Evolutionary conservation across 2,329 filamentous ascomycete species (phyloP).

Genomic region (Phyllosticta capitalensis): DNA sequence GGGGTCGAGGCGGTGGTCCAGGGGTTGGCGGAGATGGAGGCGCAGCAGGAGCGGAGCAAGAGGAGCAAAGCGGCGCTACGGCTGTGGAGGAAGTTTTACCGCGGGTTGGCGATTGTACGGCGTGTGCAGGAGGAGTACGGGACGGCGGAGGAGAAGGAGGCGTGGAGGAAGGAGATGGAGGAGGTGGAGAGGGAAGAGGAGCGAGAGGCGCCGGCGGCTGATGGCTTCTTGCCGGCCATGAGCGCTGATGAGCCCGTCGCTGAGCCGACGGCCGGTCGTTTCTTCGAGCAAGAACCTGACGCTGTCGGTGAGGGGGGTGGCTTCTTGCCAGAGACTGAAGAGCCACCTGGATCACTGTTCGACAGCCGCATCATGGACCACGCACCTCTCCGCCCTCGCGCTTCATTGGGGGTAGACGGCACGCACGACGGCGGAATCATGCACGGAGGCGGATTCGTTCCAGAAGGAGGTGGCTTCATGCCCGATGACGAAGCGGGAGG

Average conservation of each 20-base stretch:
- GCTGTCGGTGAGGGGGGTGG: slow-evolving; percentile 11
- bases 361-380: background rate
- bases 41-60: slow-evolving; percentile 51
- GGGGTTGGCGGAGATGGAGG: slow-evolving; percentile 57
- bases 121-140: slow-evolving; percentile 51
- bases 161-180: background rate
- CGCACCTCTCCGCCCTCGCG: background rate
- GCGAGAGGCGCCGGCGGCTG: slow-evolving; percentile 15
- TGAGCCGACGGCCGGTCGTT: slow-evolving; percentile 14
- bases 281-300: background rate
- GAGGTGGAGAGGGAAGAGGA: slow-evolving; percentile 10
- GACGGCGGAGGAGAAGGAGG: slow-evolving; percentile 21
- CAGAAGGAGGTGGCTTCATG: slow-evolving; percentile 7
- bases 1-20: slow-evolving; percentile 61
- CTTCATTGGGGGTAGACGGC: background rate
- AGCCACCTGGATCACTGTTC: slow-evolving; percentile 18
- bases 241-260: slow-evolving; percentile 38
- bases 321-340: slow-evolving; percentile 19
- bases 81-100: slow-evolving; percentile 51
- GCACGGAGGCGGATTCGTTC: slow-evolving; percentile 15
- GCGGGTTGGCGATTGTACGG: slow-evolving; percentile 60
- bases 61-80: slow-evolving; percentile 41
- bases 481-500: slow-evolving; percentile 14
- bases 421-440: background rate
- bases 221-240: slow-evolving; percentile 39